Base-by-base conservation (phyloP, 192 early-diverging fungal species). In the Coemansia sp. region DNA sequence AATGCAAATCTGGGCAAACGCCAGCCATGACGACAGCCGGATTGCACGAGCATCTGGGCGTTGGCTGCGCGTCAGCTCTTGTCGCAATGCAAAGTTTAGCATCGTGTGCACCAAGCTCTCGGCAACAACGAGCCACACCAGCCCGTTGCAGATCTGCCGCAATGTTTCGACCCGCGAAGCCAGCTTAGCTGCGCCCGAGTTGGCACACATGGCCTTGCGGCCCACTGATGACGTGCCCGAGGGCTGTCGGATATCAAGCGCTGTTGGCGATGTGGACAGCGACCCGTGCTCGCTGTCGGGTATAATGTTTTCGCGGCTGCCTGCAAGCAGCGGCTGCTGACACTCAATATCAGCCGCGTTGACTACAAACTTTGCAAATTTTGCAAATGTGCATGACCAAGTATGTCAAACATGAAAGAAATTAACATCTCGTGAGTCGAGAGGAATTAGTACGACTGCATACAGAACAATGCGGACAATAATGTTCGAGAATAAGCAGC, bases 41-140 rank as follows among this genome's bases (percentile, higher is more conserved):
- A 59, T 57, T 41, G 68, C 72, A 8, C 15, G 22, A 21, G 65
- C 41, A 32, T 80, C 63, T 15, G 55, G 29, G 21, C 27, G 65
- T 21, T 45, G 22, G 41, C 43, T 24, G 21, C 68, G 67, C 50
- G 23, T 45, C 50, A 70, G 68, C 53, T 81, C 78, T 19, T 81
- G 72, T 25, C 69, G 69, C 37, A 81, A 55, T 5, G 78, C 78
- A 60, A 81, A 72, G 24, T 29, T 49, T 45, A 81, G 69, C 78
- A 81, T 75, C 8, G 65, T 60, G 39, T 81, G 78, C 15, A 81
- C 56, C 62, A 81, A 59, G 54, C 69, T 63, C 37, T 81, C 62
- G 55, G 69, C 68, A 12, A 58, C 60, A 22, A 75, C 22, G 22
- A 75, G 56, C 72, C 65, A 66, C 38, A 65, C 62, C 6, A 74